Percentiles rank a stretch among this genome's conserved stretches.
These are phyloP conservation scores for Przewalskia tangutica DNA, from an alignment of 257 asterid genomes.

Conservation along the genomic window DNA sequence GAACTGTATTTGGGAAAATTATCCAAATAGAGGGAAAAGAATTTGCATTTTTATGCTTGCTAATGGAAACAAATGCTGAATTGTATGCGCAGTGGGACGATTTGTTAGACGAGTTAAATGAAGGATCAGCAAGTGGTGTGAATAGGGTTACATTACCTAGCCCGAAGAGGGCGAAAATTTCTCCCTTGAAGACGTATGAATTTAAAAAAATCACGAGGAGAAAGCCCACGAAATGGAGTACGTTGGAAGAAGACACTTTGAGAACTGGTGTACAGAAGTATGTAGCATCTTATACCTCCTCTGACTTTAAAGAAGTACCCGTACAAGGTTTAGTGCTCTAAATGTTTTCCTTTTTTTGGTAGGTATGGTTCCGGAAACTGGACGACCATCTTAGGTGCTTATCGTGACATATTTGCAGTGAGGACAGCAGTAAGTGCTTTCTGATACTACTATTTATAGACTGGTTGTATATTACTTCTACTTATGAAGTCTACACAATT, in stretches of 20 bases:
- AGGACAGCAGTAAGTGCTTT: slow-evolving; percentile 58
- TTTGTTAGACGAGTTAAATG: slow-evolving; percentile 29
- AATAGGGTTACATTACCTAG: slow-evolving; percentile 30
- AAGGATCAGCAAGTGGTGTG: slow-evolving; percentile 14
- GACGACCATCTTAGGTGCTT: slow-evolving; percentile 39
- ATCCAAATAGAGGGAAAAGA: not conserved
- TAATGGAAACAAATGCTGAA: not conserved
- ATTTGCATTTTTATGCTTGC: not conserved
- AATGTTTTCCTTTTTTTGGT: slow-evolving; percentile 6
- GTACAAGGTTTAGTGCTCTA: not conserved
- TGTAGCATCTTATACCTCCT: slow-evolving; percentile 6
- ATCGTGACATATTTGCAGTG: slow-evolving; percentile 44
- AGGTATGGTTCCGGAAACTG: slow-evolving; percentile 71
- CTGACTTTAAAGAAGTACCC: not conserved
- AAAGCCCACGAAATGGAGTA: slow-evolving; percentile 45
- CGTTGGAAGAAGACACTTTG: slow-evolving; percentile 71
- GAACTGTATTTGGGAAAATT: not conserved
- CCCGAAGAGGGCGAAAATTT: slow-evolving; percentile 24
- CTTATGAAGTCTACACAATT: not conserved
- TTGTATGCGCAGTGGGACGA: slow-evolving; percentile 64
- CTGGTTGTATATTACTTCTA: slow-evolving; percentile 5
- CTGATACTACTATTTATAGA: not conserved
- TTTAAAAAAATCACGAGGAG: slow-evolving; percentile 32
- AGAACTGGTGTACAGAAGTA: slow-evolving; percentile 61
- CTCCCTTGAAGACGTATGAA: slow-evolving; percentile 36